Base-by-base conservation (phyloP, 75 land plant species). In the Isoetes taiwanensis region DNA sequence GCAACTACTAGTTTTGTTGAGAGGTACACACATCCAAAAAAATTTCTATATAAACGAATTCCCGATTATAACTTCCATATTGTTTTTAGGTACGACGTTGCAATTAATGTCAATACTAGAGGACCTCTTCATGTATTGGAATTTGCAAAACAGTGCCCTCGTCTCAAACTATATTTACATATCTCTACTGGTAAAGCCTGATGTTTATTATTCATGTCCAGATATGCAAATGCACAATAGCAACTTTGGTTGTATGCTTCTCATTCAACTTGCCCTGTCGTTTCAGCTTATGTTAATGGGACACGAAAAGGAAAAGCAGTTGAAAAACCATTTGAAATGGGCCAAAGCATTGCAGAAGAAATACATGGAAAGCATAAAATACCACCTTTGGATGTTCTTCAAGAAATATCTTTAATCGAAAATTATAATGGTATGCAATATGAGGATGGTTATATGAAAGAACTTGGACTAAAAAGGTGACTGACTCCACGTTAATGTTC, bases 1-100 rank as follows among this genome's bases (percentile, higher is more conserved):
- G 97, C 97, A 41, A 86, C 79, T 46, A 90, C 97, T 5, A 85
- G 80, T n/a, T 90, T 90, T 25, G 81, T 81, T 57, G 97, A 86
- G 60, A 80, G 97, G 97, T 85, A 63, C n/a, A 54, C 24, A 25
- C 10, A 41, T 17, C 9, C 2, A 40, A 16, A 1, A 23, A 16
- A 26, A 60, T 60, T 25, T 48, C 35, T 11, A 12, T n/a, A 0
- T 25, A 0, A 27, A 58, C 12, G 6, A 3, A 9, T 34, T 9
- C 12, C 1, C n/a, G 8, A n/a, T 41, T 6, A 39, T 52, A 28
- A 5, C 4, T n/a, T 11, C 0, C 1, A 2, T 2, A 17, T 4
- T 0, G 28, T 31, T 14, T 59, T 6, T 71, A 90, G 96, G 70
- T 90, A 90, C 69, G 86, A 90, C 54, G 56, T 72, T 52, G 81